phyloP scores from a whole-genome alignment of 495 filamentous ascomycete species.

The Paragyromitra xinjiangensis region DNA sequence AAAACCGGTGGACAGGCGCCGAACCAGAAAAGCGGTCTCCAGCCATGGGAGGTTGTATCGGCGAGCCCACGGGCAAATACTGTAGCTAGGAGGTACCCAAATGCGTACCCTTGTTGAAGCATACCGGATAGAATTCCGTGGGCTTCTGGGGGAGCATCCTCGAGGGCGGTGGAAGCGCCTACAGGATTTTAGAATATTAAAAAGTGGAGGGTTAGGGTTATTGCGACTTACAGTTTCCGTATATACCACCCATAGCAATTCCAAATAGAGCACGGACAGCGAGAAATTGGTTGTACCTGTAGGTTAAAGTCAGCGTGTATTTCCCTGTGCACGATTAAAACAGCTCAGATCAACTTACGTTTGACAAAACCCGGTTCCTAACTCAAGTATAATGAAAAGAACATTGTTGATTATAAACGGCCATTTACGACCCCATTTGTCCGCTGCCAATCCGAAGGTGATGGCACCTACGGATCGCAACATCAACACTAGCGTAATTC shows the following conservation, averaged over 20 bases:
- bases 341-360: constrained; percentile 29
- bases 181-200: neutral
- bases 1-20: constrained; percentile 72
- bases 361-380: constrained; percentile 66
- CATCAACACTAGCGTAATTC: constrained; percentile 77
- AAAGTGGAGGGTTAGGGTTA: neutral
- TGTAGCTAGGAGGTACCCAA: constrained; percentile 78
- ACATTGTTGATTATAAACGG: constrained; percentile 79
- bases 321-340: neutral
- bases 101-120: constrained; percentile 78
- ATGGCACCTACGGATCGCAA: constrained; percentile 76
- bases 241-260: constrained; percentile 84
- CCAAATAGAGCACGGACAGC: constrained; percentile 72
- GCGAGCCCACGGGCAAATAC: constrained; percentile 73
- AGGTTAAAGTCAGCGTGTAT: constrained; percentile 61
- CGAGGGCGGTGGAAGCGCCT: constrained; percentile 54
- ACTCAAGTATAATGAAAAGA: constrained; percentile 66
- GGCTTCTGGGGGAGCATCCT: constrained; percentile 61
- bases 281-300: constrained; percentile 73
- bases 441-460: constrained; percentile 75
- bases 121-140: constrained; percentile 80
- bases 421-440: constrained; percentile 81
- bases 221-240: constrained; percentile 62
- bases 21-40: constrained; percentile 61
- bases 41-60: constrained; percentile 44